Evolutionary conservation across 306 rosid genomes (phyloP).

Genomic region (Sicyos baderoa): DNA sequence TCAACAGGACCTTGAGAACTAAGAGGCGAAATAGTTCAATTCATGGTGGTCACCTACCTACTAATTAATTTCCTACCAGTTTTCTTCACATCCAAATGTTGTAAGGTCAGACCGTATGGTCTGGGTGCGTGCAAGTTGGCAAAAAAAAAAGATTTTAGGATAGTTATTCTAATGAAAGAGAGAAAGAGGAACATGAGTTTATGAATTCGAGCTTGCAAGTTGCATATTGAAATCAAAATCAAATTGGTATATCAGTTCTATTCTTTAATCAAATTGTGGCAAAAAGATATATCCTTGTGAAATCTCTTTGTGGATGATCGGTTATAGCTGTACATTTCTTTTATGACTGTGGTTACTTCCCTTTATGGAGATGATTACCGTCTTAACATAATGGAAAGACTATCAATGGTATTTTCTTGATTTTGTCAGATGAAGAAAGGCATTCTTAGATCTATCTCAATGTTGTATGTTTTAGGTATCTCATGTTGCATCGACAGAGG

Average conservation of each 20-base stretch:
- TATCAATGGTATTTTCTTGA: not conserved
- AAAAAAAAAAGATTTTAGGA: no score
- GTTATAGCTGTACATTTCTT: not conserved
- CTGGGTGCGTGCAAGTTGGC: no score
- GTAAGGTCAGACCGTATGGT: no score
- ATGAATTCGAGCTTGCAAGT: not conserved
- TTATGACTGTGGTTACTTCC: not conserved
- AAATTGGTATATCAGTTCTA: not conserved
- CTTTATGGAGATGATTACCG: not conserved
- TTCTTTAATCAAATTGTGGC: slow-evolving; percentile 9
- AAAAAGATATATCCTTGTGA: not conserved
- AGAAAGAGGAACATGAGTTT: slow-evolving; percentile 4
- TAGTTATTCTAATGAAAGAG: not conserved
- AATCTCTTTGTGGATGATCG: not conserved
- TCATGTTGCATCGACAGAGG: slow-evolving; percentile 62
- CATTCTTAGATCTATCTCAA: not conserved
- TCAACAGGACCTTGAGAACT: no score
- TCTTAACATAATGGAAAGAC: slow-evolving; percentile 7
- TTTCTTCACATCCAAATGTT: no score
- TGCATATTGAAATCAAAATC: not conserved
- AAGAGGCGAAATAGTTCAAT: no score
- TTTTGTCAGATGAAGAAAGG: not conserved
- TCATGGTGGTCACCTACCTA: no score
- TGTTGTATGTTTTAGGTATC: slow-evolving; percentile 48
- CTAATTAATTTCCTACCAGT: no score